Percentiles rank a stretch among this genome's conserved stretches.
Evolutionary conservation across 352 stramenopile species (phyloP).

Genomic region (Pythium plurisporium): DNA sequence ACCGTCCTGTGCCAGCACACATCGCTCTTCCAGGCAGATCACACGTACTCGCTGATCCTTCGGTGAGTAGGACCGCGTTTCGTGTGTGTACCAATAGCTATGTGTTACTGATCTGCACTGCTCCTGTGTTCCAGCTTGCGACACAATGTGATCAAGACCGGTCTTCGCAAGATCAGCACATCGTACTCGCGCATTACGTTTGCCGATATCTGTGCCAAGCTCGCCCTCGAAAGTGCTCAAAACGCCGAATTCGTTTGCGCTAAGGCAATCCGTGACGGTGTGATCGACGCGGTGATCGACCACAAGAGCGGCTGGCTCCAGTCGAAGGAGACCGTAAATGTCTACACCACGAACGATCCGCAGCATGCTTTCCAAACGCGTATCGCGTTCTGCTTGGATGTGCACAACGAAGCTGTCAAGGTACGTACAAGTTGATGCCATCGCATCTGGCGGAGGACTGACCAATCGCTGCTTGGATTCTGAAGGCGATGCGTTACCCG

Average conservation of each 20-base stretch:
- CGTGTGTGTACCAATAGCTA: neutral
- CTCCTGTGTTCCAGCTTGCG: constrained; percentile 59
- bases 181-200: constrained; percentile 92
- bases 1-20: constrained; percentile 85
- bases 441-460: neutral
- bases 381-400: constrained; percentile 98
- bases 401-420: constrained; percentile 98
- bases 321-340: constrained; percentile 82
- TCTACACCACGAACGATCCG: constrained; percentile 93
- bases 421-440: constrained; percentile 29
- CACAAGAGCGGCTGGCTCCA: constrained; percentile 94
- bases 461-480: neutral
- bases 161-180: constrained; percentile 95
- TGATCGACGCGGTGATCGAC: constrained; percentile 98
- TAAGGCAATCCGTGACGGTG: constrained; percentile 97
- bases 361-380: constrained; percentile 94
- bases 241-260: constrained; percentile 97
- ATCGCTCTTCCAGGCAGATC: constrained; percentile 88
- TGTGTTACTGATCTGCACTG: neutral
- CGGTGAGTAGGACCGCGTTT: constrained; percentile 40
- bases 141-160: constrained; percentile 99
- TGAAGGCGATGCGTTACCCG: constrained; percentile 94
- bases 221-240: constrained; percentile 90
- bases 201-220: constrained; percentile 91
- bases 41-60: constrained; percentile 95